Evolutionary conservation across 164 flowering plant species (phyloP), one percentile per base, ranked within the genome.

Genomic region (Berberis thunbergii): DNA sequence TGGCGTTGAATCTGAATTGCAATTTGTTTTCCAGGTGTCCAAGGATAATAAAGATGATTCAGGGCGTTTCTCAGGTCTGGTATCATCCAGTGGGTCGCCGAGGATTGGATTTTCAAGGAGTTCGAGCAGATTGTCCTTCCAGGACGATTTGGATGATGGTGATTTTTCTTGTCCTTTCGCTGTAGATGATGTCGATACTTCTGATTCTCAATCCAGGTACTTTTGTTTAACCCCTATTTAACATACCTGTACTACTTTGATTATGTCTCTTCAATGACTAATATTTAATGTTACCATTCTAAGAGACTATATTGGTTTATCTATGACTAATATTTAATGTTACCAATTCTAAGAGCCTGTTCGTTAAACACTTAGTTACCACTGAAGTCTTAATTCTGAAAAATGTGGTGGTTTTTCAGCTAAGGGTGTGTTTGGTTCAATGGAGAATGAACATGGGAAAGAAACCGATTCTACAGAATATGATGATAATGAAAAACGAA

Each of bases 121-220:
- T 75, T 88, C 97, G 13, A 91, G 98, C 71, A 80, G 91, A 70
- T 72, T 91, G 62, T 92, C 96, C 41, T 84, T 84, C 68, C 96
- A 87, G 70, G 96, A 89, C 73, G 96, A 92, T 66, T 68, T 85
- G 65, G 97, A 83, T 72, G 96, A 85, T 67, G 64, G 74, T 67
- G 98, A 86, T 66, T 87, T 86, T 66, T 77, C 91, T 10, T 83
- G 88, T 64, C 93, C 98, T 69, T 92, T 92, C 73, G 96, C 83
- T 79, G 89, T 92, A 60, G 98, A 91, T 81, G 96, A 91, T 69
- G 86, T 88, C 49, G 96, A 89, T 71, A 68, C 79, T 13, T 60
- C 81, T 48, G 85, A 81, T 70, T 70, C 78, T 69, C 83, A 59
- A 11, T 57, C 74, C 67, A 86, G 96, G 96, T 92, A 82, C 49